Evolutionary conservation across 306 rosid species (phyloP), one percentile per base, ranked within the genome.

Genomic region (Carpinus fangiana): DNA sequence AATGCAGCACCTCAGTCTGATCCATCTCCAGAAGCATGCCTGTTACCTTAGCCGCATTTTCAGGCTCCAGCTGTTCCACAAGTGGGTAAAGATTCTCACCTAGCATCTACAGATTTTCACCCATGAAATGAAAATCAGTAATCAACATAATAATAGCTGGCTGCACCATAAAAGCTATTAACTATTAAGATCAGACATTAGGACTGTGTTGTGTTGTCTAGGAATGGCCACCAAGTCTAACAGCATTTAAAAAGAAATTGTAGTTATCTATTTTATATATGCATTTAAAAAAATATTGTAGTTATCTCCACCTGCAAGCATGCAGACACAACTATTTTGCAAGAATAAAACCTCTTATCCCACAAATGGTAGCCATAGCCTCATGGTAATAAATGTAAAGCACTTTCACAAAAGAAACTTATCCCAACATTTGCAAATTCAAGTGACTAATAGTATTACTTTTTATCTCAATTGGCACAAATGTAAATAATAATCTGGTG

Each of bases 1-100:
- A 83, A 84, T 96, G 99, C 82, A 96, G 76, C 74, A 96, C 99
- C 84, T 96, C 99, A 52, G 99, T 85, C 82, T 96, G 99, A 85
- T 96, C 99, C 99, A 96, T 96, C 91, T 96, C 99, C 82, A 96
- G 85, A 75, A 96, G 99, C 99, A 96, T 96, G 73, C 99, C 99
- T 1, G 99, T 96, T 36, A 96, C 99, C 85, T 96, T 96, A 7
- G 99, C 99, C 13, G 99, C 98, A 70, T 96, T 90, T 21, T 96
- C 99, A 20, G 93, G 90, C 88, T 96, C 99, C 80, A 96, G 86
- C 85, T 91, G 99, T 23, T 96, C 99, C 90, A 96, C 99, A 1
- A 90, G 99, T 3, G 99, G 99, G 85, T 96, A 96, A 2, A 96
- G 99, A 82, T 76, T 93, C 82, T 96, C 99, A 12, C 99, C 99